Evolutionary conservation across 805 yeast species (phyloP).

Genomic region (Ogataea nitratoaversa): DNA sequence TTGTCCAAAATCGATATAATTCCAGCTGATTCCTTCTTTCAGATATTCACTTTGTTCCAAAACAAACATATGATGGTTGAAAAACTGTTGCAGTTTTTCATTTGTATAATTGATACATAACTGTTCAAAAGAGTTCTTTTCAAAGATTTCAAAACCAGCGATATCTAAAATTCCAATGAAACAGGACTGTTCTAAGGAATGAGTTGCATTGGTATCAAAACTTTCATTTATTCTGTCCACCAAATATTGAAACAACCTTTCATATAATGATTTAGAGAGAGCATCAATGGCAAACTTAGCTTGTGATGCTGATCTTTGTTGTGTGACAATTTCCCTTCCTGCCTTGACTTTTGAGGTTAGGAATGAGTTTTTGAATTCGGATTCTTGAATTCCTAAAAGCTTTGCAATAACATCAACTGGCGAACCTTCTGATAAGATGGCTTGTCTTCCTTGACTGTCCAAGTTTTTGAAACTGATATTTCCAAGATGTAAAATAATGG

Average conservation of each 20-base stretch:
- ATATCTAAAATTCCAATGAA: conserved; percentile 57
- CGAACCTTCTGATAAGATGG: conserved; percentile 51
- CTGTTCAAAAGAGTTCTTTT: conserved; percentile 55
- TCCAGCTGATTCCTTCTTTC: conserved; percentile 58
- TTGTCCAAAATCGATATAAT: conserved; percentile 88
- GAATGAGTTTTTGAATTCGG: conserved; percentile 52
- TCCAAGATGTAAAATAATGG: conserved; percentile 81
- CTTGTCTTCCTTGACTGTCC: conserved; percentile 64
- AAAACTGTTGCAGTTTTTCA: conserved; percentile 57
- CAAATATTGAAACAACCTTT: conserved; percentile 71
- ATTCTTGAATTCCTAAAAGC: conserved; percentile 57
- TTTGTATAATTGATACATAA: conserved; percentile 58
- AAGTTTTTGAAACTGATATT: conserved; percentile 68
- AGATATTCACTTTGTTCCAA: conserved; percentile 57
- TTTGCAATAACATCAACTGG: conserved; percentile 50
- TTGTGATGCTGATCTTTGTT: conserved; percentile 73
- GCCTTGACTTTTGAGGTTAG: conserved; percentile 84
- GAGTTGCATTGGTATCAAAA: conserved; percentile 31
- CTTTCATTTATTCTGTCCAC: conserved; percentile 72
- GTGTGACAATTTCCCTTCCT: conserved; percentile 81
- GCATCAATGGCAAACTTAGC: conserved; percentile 83
- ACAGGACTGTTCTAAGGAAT: conserved; percentile 28
- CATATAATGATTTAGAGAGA: conserved; percentile 81
- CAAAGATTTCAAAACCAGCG: conserved; percentile 60
- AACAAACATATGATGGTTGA: conserved; percentile 59